Base-by-base conservation (phyloP, 345 rosid genomes). In the Gossypium anomalum region DNA sequence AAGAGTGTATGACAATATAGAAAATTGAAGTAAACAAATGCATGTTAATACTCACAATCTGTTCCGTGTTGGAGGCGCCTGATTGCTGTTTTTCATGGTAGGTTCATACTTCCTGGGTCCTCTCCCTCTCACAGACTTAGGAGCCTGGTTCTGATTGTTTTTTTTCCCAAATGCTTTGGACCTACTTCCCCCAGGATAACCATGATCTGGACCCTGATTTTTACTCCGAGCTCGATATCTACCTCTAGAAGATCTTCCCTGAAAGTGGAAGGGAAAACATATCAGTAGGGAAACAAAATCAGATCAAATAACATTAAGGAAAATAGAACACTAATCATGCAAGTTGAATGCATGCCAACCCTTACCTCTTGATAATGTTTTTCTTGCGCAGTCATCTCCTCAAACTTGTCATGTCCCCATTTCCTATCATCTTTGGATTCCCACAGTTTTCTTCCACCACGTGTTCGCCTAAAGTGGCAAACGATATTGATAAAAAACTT, bases 321-420 rank as follows among this genome's bases (percentile, higher is more conserved):
- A 58, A 72, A 60, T 48, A 55, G 41, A 64, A 11, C 34, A 15
- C 20, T 41, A 20, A 45, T 80, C 77, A 48, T 41, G 59, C 53
- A 76, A 57, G 53, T 34, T 38, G 55, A 57, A 62, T 3, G 51
- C 38, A 52, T 38, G 34, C 0, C 67, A 77, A 75, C 29, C 15
- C 62, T 75, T 69, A 92, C 89, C 88, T 86, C 95, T 16, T 87
- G 86, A 73, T 83, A 68, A 68, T 81, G 92, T 59, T 87, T 87
- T 73, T 89, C 89, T 51, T 84, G 95, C 48, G 77, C 74, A 53
- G 84, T 86, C 86, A 94, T 70, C 89, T 92, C 95, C 80, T 89
- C 98, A 80, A 84, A 94, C 82, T 92, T 94, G 85, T 94, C 98
- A 77, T 94, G 98, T 58, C 98, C 98, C 98, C 98, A 94, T 79